Base-by-base conservation (phyloP, 2,329 filamentous ascomycete genomes). In the Emmonsiellopsis sp. region DNA sequence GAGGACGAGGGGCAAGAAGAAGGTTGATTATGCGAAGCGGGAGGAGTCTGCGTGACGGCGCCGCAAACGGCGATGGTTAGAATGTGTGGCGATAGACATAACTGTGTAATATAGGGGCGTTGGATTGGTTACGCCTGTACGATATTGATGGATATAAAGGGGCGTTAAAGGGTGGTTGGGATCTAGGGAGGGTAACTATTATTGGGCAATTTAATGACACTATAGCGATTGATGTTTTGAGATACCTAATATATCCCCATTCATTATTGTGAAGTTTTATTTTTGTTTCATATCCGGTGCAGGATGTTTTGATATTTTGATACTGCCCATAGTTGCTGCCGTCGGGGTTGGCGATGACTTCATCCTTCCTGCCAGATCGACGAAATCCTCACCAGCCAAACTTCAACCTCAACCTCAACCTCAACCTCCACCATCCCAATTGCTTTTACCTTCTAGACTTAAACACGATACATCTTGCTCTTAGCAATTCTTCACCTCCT, bases 1-100 rank as follows among this genome's bases (percentile, higher is more conserved):
- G 20, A 26, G 51, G 37, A 53, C 51, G 16, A 42, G 2, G 15
- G 35, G 51, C 11, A 49, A 49, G 32, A 43, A 49, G 34, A 53
- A 53, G 41, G 26, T 53, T 26, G 26, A 41, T 49, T 53, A 53
- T 42, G 45, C 44, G 13, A 43, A 48, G 32, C 20, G 20, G 15
- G 51, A 48, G 7, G 40, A 31, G n/a, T 45, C 43, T 31, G 41
- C 2, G 8, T 51, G 20, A 43, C 10, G 20, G 20, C 5, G 20
- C 20, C 1, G 20, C 20, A 26, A 26, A 26, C 20, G 20, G 20
- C 1, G 20, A 26, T 26, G 20, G 20, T 2, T 26, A 26, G 20
- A 26, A 26, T 26, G 20, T 4, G 20, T 26, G 20, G 20, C 20
- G 20, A 26, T 26, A 26, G 20, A 26, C 20, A 26, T 26, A 26